phyloP scores from a whole-genome alignment of 345 rosid species.

The Hypericum androsaemum region DNA sequence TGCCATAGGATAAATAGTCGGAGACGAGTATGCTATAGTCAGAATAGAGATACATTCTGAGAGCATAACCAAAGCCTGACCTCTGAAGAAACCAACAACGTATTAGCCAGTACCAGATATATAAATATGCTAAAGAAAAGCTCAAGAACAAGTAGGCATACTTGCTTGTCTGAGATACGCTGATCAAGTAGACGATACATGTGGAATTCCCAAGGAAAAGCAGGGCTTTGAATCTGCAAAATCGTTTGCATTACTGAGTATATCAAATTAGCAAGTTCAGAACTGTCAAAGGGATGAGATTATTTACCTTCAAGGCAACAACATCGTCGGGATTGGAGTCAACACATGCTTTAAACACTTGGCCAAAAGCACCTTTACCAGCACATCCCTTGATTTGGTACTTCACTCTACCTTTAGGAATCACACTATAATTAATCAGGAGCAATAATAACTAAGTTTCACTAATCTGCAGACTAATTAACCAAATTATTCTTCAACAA shows the following conservation, averaged over 20 bases:
- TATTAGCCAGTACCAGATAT: constrained; percentile 5
- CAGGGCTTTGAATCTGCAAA: constrained; percentile 81
- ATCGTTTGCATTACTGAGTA: constrained; percentile 5
- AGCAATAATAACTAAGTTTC: neutral
- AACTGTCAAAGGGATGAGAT: neutral
- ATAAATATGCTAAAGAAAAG: constrained; percentile 12
- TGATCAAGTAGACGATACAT: constrained; percentile 87
- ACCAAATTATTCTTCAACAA: too few species aligned
- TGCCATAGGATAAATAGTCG: constrained; percentile 72
- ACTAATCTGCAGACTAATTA: neutral
- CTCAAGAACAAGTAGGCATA: constrained; percentile 19
- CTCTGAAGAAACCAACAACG: constrained; percentile 43
- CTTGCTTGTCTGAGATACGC: constrained; percentile 54
- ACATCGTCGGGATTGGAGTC: constrained; percentile 65
- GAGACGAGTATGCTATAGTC: constrained; percentile 82
- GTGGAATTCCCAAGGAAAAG: constrained; percentile 95
- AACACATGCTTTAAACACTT: constrained; percentile 67
- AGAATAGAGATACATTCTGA: constrained; percentile 52
- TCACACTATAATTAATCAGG: constrained; percentile 3
- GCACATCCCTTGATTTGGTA: constrained; percentile 97
- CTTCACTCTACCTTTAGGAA: constrained; percentile 62
- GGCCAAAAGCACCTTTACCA: constrained; percentile 89
- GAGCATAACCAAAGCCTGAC: constrained; percentile 71
- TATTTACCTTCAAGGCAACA: constrained; percentile 69
- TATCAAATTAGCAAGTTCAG: neutral